Conservation (phyloP, 148 eudicot species). For the Amaranthus hypochondriacus region DNA sequence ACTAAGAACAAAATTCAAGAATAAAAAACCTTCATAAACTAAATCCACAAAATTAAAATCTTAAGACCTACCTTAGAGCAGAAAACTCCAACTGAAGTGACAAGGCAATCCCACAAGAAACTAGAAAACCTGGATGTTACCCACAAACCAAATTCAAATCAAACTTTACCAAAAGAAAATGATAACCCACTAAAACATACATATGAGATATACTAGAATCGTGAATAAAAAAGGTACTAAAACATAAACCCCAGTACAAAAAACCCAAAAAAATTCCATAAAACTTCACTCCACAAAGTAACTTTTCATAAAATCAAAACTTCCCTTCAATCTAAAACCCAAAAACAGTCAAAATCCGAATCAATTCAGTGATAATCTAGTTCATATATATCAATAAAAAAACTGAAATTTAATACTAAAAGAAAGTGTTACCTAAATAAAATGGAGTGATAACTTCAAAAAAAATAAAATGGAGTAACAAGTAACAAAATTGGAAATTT, state of each 20-base stretch:
- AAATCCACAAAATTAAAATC: background rate
- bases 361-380: background rate
- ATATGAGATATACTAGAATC: background rate
- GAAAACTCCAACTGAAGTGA: background rate
- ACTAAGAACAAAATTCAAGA: slow-evolving; percentile 1
- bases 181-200: background rate
- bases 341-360: slow-evolving; percentile 7
- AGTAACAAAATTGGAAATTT: background rate
- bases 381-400: background rate
- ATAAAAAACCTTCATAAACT: background rate
- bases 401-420: background rate
- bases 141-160: background rate
- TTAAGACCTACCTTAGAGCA: slow-evolving; percentile 3
- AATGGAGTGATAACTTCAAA: background rate
- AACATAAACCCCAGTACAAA: background rate
- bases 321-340: slow-evolving; percentile 1
- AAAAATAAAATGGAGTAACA: background rate
- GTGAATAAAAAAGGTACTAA: background rate
- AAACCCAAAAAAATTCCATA: slow-evolving; percentile 9
- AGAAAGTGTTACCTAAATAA: background rate
- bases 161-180: background rate
- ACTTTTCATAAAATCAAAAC: background rate
- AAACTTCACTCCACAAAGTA: background rate
- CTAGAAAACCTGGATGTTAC: background rate
- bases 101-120: background rate